Evolutionary conservation across 2,329 filamentous ascomycete genomes (phyloP).

Genomic region (Pyrenophora seminiperda): DNA sequence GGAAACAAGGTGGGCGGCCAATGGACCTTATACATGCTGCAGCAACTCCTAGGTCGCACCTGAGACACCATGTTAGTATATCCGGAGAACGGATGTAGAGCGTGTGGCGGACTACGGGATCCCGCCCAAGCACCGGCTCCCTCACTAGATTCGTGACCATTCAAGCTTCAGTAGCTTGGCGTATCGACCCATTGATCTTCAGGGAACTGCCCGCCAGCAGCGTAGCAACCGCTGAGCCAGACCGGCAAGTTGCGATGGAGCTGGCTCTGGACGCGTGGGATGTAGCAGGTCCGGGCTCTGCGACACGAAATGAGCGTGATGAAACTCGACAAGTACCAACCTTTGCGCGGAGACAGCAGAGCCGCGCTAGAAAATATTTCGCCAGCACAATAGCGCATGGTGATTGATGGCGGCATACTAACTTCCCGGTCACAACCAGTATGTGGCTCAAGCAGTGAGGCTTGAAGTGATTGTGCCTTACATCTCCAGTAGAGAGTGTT

Average conservation of each 20-base stretch:
- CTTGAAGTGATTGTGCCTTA: slow-evolving; percentile 26
- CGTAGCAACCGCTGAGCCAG: slow-evolving; percentile 37
- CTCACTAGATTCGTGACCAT: slow-evolving; percentile 36
- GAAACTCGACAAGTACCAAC: slow-evolving; percentile 46
- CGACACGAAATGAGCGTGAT: slow-evolving; percentile 41
- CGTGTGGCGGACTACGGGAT: slow-evolving; percentile 40
- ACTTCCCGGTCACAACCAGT: slow-evolving; percentile 32
- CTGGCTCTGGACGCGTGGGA: slow-evolving; percentile 39
- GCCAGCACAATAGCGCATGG: slow-evolving; percentile 31
- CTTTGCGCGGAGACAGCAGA: slow-evolving; percentile 37
- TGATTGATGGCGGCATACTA: slow-evolving; percentile 34
- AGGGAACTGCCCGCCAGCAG: slow-evolving; percentile 32
- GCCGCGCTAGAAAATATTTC: slow-evolving; percentile 31
- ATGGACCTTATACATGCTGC: slow-evolving; percentile 46
- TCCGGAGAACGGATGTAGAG: slow-evolving; percentile 46
- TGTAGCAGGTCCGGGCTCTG: slow-evolving; percentile 47
- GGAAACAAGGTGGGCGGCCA: slow-evolving; percentile 46
- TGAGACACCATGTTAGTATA: slow-evolving; percentile 45
- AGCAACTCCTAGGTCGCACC: slow-evolving; percentile 38
- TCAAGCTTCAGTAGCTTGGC: slow-evolving; percentile 43
- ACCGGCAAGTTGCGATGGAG: slow-evolving; percentile 28
- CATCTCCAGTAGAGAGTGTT: slow-evolving; percentile 17
- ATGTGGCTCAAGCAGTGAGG: slow-evolving; percentile 28
- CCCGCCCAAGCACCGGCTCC: slow-evolving; percentile 41
- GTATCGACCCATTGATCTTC: slow-evolving; percentile 35